phyloP scores from a whole-genome alignment of 768 basidiomycete genomes.

The Panus rudis region DNA sequence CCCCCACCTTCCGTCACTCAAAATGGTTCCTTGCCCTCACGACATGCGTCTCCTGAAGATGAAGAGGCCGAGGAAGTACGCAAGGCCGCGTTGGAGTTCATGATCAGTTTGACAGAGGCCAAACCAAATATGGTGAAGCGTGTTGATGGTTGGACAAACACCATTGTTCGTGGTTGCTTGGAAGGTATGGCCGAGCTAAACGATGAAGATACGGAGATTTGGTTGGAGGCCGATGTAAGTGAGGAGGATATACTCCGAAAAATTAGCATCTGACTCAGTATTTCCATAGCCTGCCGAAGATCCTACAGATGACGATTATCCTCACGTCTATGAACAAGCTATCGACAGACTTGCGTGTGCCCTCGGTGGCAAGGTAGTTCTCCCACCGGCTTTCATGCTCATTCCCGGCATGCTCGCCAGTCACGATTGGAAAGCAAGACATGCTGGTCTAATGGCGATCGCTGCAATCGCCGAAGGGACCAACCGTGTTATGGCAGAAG shows the following conservation, averaged over 20 bases:
- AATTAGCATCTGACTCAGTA: too few relatives aligned
- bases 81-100: conserved; percentile 72
- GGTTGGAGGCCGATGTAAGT: conserved; percentile 75
- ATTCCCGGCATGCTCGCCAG: conserved; percentile 78
- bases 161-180: conserved; percentile 67
- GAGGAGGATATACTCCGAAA: neutral
- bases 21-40: too few relatives aligned
- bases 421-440: conserved; percentile 79
- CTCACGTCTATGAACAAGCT: conserved; percentile 75
- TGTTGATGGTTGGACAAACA: conserved; percentile 62
- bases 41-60: too few relatives aligned
- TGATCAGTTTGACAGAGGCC: conserved; percentile 76
- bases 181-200: conserved; percentile 80
- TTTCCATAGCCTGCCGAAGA: conserved; percentile 53
- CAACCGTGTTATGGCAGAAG: conserved; percentile 72
- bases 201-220: conserved; percentile 49
- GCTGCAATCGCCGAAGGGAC: conserved; percentile 84
- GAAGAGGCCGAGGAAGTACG: conserved; percentile 68
- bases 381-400: conserved; percentile 76
- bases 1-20: conserved; percentile 24
- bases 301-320: conserved; percentile 58
- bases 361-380: conserved; percentile 64
- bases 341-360: conserved; percentile 79
- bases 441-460: conserved; percentile 84
- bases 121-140: conserved; percentile 61